Base-by-base conservation (phyloP, 129 eudicot genomes). In the Flaveria linearis region DNA sequence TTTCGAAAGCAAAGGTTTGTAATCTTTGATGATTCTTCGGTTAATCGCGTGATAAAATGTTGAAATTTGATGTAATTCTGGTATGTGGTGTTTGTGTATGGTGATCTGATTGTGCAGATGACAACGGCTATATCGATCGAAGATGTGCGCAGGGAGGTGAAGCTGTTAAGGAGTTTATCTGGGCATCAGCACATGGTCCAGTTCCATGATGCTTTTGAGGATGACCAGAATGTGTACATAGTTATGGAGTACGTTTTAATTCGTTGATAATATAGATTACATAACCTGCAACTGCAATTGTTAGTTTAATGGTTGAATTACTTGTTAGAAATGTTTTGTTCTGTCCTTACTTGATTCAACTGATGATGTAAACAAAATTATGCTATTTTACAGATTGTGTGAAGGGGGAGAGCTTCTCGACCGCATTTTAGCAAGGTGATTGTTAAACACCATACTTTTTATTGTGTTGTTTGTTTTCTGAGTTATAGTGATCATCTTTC, bases 111-210 rank as follows among this genome's bases (percentile, higher is more conserved):
- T 74, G 77, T 52, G 30, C 87, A 95, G 99, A 95, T 91, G 99
- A 95, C 96, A 10, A 86, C 99, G 13, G 92, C 98, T 39, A 91
- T 95, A 84, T 86, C 99, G 52, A 86, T 95, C 49, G 99, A 95
- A 85, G 99, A 95, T 87, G 97, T 95, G 25, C 87, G 96, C 0
- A 85, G 96, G 77, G 99, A 95, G 85, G 97, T 95, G 71, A 91
- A 87, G 87, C 80, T 95, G 79, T 83, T 95, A 83, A 91, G 86
- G 80, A 94, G 97, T 12, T 86, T 95, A 72, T 87, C 97, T 45
- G 99, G 99, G 66, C 91, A 95, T 78, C 73, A 70, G 68, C 88
- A 95, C 76, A 84, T 90, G 76, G 86, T 91, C 78, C 91, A 95
- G 69, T 91, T 91, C 60, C 80, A 95, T 77, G 97, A 95, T 26